A percentile compares a stretch with the other conserved stretches of the same genome.
Evolutionary conservation across 441 rosid genomes (phyloP).

Genomic region (Eutrema salsugineum): DNA sequence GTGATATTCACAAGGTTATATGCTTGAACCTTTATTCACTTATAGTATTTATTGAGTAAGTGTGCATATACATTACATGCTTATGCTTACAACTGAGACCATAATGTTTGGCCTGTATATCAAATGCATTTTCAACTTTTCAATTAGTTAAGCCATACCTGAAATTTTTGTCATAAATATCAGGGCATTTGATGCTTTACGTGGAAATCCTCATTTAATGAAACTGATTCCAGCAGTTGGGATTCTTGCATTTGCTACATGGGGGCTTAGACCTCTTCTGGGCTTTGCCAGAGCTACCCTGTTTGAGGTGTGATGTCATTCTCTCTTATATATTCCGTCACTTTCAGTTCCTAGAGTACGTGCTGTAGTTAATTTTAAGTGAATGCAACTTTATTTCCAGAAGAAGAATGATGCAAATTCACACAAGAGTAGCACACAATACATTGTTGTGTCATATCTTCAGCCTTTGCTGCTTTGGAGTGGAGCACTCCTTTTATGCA

Average conservation of each 20-base stretch:
- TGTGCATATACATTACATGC: too few species aligned
- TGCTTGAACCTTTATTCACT: too few species aligned
- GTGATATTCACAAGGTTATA: slow-evolving; percentile 53
- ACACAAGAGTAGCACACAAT: slow-evolving; percentile 46
- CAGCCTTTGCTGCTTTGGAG: slow-evolving; percentile 70
- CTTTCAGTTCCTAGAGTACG: slow-evolving; percentile 10
- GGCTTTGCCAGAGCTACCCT: slow-evolving; percentile 41
- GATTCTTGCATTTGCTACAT: slow-evolving; percentile 60
- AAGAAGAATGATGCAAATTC: slow-evolving; percentile 55
- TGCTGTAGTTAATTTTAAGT: slow-evolving; percentile 13
- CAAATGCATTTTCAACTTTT: neutral
- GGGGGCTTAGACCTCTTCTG: slow-evolving; percentile 65
- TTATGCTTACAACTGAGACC: too few species aligned
- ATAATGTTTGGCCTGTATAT: neutral
- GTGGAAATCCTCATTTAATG: slow-evolving; percentile 39
- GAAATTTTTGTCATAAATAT: slow-evolving; percentile 17
- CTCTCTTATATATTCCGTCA: slow-evolving; percentile 2
- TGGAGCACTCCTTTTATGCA: slow-evolving; percentile 64
- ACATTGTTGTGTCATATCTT: slow-evolving; percentile 51
- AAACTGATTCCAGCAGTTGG: slow-evolving; percentile 58
- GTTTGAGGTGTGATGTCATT: slow-evolving; percentile 38
- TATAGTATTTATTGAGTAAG: too few species aligned
- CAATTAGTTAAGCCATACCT: neutral
- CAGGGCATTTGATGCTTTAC: slow-evolving; percentile 51
- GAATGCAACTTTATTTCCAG: slow-evolving; percentile 18